Evolutionary conservation across 1,139 yeast genomes (phyloP).

Genomic region (Tardiomyces blankii): DNA sequence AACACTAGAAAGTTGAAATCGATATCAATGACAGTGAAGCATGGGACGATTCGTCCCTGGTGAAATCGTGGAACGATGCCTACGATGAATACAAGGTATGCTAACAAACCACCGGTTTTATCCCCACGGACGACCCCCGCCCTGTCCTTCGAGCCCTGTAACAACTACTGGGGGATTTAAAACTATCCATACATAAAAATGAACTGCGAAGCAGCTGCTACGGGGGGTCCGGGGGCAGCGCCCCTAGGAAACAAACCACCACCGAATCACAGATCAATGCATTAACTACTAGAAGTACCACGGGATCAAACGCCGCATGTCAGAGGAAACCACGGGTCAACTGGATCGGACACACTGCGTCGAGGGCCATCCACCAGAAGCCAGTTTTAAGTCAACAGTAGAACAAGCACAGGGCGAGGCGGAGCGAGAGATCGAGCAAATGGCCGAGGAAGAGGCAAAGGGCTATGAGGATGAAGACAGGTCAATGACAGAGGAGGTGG

Average conservation of each 20-base stretch:
- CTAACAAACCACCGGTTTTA: neutral
- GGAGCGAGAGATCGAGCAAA: neutral
- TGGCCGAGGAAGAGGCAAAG: neutral
- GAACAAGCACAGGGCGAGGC: neutral
- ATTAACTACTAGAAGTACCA: neutral
- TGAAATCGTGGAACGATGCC: slow-evolving; percentile 16
- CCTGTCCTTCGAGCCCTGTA: too few relatives aligned
- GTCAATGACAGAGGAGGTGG: neutral
- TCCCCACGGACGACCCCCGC: too few relatives aligned
- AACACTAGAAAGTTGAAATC: neutral
- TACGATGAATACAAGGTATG: slow-evolving; percentile 16
- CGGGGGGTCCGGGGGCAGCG: too few relatives aligned
- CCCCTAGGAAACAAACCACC: too few relatives aligned
- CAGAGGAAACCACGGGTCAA: neutral
- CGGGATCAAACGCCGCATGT: neutral
- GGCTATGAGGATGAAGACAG: neutral
- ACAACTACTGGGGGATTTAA: too few relatives aligned
- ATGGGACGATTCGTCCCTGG: slow-evolving; percentile 20
- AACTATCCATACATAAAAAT: too few relatives aligned
- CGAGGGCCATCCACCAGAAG: neutral
- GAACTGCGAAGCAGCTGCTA: too few relatives aligned
- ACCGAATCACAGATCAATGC: too few relatives aligned
- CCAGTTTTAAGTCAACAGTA: neutral
- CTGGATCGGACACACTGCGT: neutral
- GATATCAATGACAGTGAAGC: slow-evolving; percentile 9